Base-by-base conservation (phyloP, 2,329 filamentous ascomycete genomes). In the Parastagonospora avenae region DNA sequence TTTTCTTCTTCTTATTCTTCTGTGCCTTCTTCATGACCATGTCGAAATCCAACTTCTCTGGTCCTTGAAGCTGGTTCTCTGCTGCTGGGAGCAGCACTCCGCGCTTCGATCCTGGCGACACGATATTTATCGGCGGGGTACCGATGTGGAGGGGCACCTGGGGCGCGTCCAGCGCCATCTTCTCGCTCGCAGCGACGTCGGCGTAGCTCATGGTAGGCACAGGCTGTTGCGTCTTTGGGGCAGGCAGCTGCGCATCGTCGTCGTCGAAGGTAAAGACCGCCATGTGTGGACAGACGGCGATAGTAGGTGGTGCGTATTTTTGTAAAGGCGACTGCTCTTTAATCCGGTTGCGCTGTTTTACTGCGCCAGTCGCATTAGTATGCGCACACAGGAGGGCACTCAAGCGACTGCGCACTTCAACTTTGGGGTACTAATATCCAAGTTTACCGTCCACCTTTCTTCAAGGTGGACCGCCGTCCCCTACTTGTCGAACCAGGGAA, bases 381-480 rank as follows among this genome's bases (percentile, higher is more conserved):
- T 49, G 43, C 52, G 59, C 51, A 54, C 41, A 48, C 50, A 24
- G 48, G 48, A 48, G 48, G 14, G 46, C 37, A 31, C 24, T 57
- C 49, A 38, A 46, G 43, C 36, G 42, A 46, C 32, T 36, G 63
- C 64, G 59, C 62, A 69, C 63, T 64, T 58, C 60, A 62, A 60
- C 46, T 54, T 58, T 49, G 36, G 57, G 46, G 50, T 59, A 48
- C 41, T 46, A 44, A 36, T 44, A 46, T 49, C 60, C 55, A 55
- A 65, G 62, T 66, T 75, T 79, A 79, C 78, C 77, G 78, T 80
- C 79, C 79, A 78, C 78, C 78, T 62, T 59, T 24, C 19, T 24
- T 81, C 76, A 81, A 76, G 78, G 77, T 77, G 79, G 79, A 80
- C 79, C 71, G 58, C 63, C 67, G 67, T 72, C 77, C 65, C 75